Evolutionary conservation across 768 basidiomycete genomes (phyloP).

Genomic region (Naganishia vishniacii): DNA sequence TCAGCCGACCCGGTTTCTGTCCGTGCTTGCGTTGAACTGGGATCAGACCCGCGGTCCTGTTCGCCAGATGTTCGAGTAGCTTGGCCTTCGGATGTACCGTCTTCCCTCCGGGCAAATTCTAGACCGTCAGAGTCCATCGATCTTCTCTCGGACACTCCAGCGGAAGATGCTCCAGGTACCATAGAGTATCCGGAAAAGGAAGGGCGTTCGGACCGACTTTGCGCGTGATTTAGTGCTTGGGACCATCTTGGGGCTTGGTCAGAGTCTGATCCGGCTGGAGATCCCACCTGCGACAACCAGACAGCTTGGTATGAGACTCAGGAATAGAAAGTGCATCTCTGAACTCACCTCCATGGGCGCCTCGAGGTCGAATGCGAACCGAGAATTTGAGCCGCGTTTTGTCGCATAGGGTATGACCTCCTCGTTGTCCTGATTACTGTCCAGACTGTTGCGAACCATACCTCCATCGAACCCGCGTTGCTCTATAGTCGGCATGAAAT

Average conservation of each 20-base stretch:
- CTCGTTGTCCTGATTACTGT: background rate
- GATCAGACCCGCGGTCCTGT: background rate
- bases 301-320: background rate
- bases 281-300: background rate
- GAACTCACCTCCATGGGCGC: slow-evolving; percentile 8
- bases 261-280: slow-evolving; percentile 14
- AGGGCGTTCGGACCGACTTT: background rate
- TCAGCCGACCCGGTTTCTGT: background rate
- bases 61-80: background rate
- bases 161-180: background rate
- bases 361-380: slow-evolving; percentile 2
- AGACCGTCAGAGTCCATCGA: slow-evolving; percentile 3
- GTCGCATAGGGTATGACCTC: slow-evolving; percentile 7
- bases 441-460: background rate
- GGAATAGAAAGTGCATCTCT: background rate
- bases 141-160: background rate
- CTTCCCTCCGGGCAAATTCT: background rate
- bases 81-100: background rate
- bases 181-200: slow-evolving; percentile 8
- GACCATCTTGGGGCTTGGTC: slow-evolving; percentile 16
- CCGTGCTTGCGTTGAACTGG: background rate
- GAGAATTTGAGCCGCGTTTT: slow-evolving; percentile 9
- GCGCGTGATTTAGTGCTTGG: background rate
- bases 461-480: background rate
- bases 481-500: background rate